A percentile compares a stretch with the other conserved stretches of the same genome.
These are phyloP conservation scores for Acanthamoeba polyphaga DNA, from an alignment of 208 protist species.

Conservation along the genomic window DNA sequence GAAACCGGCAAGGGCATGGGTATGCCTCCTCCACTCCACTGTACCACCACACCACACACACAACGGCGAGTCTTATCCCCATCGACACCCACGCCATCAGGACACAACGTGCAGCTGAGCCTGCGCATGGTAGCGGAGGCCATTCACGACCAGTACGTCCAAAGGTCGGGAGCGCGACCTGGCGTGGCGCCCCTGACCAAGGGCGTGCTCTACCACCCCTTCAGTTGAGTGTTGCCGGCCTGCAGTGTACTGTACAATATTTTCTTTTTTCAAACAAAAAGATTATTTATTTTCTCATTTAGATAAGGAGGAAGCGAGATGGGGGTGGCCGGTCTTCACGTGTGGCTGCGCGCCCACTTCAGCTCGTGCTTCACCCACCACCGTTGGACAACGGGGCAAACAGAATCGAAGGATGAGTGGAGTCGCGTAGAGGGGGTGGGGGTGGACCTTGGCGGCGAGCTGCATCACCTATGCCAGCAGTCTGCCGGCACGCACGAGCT, in stretches of 20 bases:
- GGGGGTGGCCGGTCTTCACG: slow-evolving; percentile 30
- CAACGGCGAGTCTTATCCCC: background rate
- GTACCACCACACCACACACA: too few relatives aligned
- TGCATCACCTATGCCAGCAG: slow-evolving; percentile 4
- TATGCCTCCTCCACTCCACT: background rate
- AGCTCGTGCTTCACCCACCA: slow-evolving; percentile 9
- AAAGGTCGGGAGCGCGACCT: background rate
- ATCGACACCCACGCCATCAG: background rate
- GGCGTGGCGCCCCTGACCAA: slow-evolving; percentile 50
- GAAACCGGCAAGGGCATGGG: slow-evolving; percentile 52
- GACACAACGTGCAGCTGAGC: slow-evolving; percentile 56
- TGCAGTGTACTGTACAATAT: background rate
- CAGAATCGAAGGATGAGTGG: background rate
- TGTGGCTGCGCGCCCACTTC: slow-evolving; percentile 25
- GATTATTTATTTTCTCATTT: too few relatives aligned
- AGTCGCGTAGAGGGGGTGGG: background rate
- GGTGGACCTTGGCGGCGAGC: slow-evolving; percentile 25
- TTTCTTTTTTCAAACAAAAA: too few relatives aligned
- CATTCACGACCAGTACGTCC: slow-evolving; percentile 63
- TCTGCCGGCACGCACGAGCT: slow-evolving; percentile 24
- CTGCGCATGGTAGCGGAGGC: slow-evolving; percentile 59
- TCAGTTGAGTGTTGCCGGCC: background rate
- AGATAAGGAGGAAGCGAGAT: background rate
- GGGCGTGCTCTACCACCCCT: slow-evolving; percentile 25
- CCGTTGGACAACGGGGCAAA: background rate